Evolutionary conservation across 2,329 filamentous ascomycete species (phyloP), one percentile per base, ranked within the genome.

Genomic region (Fusarium marasasianum): DNA sequence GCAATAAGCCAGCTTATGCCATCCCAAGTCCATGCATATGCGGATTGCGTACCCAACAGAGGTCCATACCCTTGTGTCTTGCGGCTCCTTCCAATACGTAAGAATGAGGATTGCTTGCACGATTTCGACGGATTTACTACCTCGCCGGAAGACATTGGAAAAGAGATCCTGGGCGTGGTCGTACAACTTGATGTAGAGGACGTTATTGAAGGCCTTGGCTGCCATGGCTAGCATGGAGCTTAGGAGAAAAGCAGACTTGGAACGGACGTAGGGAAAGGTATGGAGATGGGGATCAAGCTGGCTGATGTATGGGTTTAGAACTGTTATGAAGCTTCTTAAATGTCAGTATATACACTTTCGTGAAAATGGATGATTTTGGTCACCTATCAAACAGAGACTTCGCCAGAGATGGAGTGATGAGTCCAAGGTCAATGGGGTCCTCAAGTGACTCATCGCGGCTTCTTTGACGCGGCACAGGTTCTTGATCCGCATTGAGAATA

Each of bases 361-460:
- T 29, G 26, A 4, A 6, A 7, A 11, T 15, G 2, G 4, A 10
- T 3, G 11, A 14, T 13, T n/a, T 1, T 10, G 9, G 1, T 29
- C 1, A 58, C 55, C 41, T 58, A 4, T 58, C 56, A 10, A 58
- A 58, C 6, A 58, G 20, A n/a, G 56, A 58, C 33, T 37, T 58
- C 1, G 43, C 56, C 3, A 58, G 31, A 2, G 56, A 50, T 18
- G 43, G 41, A 20, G 33, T 58, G 15, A 58, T 38, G 3, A 58
- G 35, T 1, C 56, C 43, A 31, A 58, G 43, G 5, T 50, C 41
- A 18, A 58, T 50, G 1, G 33, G 56, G 12, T 58, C 43, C 33
- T 58, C n/a, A 11, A 37, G 24, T 18, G 43, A 37, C 11, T 58
- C 43, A 58, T 48, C 22, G 2, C 41, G 33, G 20, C 31, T 58